These are phyloP conservation scores for Xylaria sp. DNA, from an alignment of 2,329 filamentous ascomycete species.

Conservation along the genomic window DNA sequence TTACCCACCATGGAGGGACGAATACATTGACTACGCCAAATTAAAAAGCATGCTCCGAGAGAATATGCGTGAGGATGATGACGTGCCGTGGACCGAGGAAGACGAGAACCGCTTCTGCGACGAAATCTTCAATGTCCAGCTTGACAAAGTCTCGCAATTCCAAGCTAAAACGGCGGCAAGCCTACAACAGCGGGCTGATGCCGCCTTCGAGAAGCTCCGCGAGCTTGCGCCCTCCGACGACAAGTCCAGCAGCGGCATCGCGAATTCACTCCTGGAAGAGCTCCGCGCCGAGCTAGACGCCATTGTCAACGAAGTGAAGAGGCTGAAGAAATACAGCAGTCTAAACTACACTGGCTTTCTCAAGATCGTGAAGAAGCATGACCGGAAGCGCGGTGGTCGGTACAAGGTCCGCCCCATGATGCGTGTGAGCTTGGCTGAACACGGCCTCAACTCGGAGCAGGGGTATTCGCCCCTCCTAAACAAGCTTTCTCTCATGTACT, in stretches of 20 bases:
- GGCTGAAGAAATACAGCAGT: conserved; percentile 93
- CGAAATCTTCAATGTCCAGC: conserved; percentile 91
- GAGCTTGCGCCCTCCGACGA: conserved; percentile 80
- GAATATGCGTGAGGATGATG: conserved; percentile 69
- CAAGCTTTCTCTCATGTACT: conserved; percentile 94
- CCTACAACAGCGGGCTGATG: conserved; percentile 65
- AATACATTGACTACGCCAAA: conserved; percentile 96
- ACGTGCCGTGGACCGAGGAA: conserved; percentile 85
- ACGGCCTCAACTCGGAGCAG: conserved; percentile 92
- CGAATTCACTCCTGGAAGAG: conserved; percentile 69
- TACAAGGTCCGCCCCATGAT: conserved; percentile 94
- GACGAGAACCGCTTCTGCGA: conserved; percentile 95
- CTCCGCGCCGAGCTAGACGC: conserved; percentile 83
- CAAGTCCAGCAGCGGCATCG: conserved; percentile 63
- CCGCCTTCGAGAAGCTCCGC: conserved; percentile 75
- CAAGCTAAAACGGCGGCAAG: conserved; percentile 79
- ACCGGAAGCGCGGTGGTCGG: conserved; percentile 85
- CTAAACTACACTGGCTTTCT: conserved; percentile 98
- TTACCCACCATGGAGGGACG: conserved; percentile 88
- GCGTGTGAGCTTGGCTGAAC: conserved; percentile 85
- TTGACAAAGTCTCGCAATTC: conserved; percentile 94
- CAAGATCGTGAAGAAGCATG: conserved; percentile 99
- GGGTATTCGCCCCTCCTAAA: conserved; percentile 91
- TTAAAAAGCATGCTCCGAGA: conserved; percentile 91
- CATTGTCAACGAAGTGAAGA: conserved; percentile 90